Evolutionary conservation across 2,329 filamentous ascomycete genomes (phyloP), one percentile per base, ranked within the genome.

Genomic region (Neospermospora avenae): DNA sequence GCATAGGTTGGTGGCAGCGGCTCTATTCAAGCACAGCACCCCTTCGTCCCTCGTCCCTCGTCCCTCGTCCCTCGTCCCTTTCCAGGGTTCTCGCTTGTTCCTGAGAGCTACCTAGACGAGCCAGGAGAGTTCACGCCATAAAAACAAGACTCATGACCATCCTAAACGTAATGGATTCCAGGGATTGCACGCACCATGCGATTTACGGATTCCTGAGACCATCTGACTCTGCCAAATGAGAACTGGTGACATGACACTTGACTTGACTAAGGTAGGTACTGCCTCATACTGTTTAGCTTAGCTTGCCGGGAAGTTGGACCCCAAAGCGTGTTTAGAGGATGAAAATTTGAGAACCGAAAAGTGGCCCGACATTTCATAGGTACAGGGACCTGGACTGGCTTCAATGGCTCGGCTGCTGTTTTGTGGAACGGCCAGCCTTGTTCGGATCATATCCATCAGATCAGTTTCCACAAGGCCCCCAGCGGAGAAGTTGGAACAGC

Each of bases 161-260:
- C 25, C n/a, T 42, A 56, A 48, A 56, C 54, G 54, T 56, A 56
- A 56, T 56, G 16, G 16, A 25, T 45, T 45, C 39, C 39, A 46
- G 53, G 53, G 28, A 24, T 22, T 5, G n/a, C 28, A 49, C 35
- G 39, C 22, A 56, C 28, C 28, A 31, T 6, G 28, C 28, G 5
- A 31, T 31, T 28, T n/a, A 37, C 48, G 25, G 10, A 24, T n/a
- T 5, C 20, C 41, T 22, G 18, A 11, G 11, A 25, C 51, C 35
- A 25, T 41, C 34, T 48, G 54, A 46, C 54, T 46, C 35, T 46
- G 18, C 31, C 25, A 34, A 24, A 41, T 35, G 42, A 25, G 25
- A 42, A 31, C 42, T 56, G 41, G 46, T 56, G 54, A 48, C 42
- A 37, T 56, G 42, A 56, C 22, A 42, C 54, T 39, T 46, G n/a